A percentile compares a stretch with the other conserved stretches of the same genome.
Conservation (phyloP, 257 asterid genomes). For the Solanum acaule region DNA sequence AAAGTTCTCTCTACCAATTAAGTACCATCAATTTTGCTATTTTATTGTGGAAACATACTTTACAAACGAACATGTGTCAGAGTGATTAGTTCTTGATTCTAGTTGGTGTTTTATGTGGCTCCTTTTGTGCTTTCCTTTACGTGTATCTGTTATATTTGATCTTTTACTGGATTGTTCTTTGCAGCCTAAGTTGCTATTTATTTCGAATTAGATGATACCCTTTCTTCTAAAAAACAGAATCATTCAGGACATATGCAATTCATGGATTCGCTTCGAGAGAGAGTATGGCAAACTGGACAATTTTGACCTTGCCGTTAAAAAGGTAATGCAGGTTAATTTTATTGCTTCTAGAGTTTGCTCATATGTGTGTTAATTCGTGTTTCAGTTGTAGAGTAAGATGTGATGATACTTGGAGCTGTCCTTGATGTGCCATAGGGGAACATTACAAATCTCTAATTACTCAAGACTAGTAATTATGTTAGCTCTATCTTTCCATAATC, state of each 20-base stretch:
- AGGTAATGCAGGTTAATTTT: slow-evolving; percentile 34
- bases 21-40: not conserved
- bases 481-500: not conserved
- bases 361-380: not conserved
- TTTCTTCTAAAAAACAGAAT: slow-evolving; percentile 70
- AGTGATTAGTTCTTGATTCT: not conserved
- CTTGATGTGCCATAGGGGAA: not conserved
- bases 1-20: not conserved
- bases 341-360: not conserved
- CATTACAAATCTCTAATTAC: not conserved
- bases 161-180: not conserved
- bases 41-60: not conserved
- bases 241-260: slow-evolving; percentile 91
- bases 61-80: not conserved
- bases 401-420: not conserved
- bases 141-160: not conserved
- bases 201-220: slow-evolving; percentile 62
- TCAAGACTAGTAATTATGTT: not conserved
- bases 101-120: not conserved
- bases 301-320: slow-evolving; percentile 70
- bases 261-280: slow-evolving; percentile 95
- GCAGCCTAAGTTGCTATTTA: slow-evolving; percentile 10
- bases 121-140: not conserved
- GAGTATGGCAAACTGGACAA: slow-evolving; percentile 80
- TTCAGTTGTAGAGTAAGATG: not conserved